These are phyloP conservation scores for Geum urbanum DNA, from an alignment of 306 rosid species.

Conservation along the genomic window DNA sequence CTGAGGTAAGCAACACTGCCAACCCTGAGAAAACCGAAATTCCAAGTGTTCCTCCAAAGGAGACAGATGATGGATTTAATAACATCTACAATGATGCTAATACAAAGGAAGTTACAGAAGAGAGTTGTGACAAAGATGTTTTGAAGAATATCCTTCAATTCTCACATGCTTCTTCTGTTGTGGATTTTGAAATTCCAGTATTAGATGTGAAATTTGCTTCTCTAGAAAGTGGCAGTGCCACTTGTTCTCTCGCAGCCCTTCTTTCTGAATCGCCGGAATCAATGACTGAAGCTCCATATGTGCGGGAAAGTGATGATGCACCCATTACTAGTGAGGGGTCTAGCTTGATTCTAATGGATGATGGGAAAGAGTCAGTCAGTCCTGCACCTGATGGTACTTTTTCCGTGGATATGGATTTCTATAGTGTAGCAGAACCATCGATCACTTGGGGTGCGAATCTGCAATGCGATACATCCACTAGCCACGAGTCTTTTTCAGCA, in stretches of 20 bases:
- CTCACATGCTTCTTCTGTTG: constrained; percentile 41
- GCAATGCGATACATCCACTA: constrained; percentile 33
- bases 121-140: constrained; percentile 33
- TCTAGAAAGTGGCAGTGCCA: constrained; percentile 20
- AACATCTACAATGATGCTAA: constrained; percentile 18
- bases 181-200: constrained; percentile 60
- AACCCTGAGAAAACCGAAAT: constrained; percentile 19
- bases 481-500: constrained; percentile 33
- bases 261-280: constrained; percentile 34
- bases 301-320: constrained; percentile 30
- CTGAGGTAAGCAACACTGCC: constrained; percentile 16
- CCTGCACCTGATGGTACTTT: constrained; percentile 23
- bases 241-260: constrained; percentile 51
- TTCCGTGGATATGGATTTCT: constrained; percentile 40
- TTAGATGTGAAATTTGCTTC: constrained; percentile 70
- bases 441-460: constrained; percentile 29
- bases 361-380: constrained; percentile 29
- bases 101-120: constrained; percentile 11
- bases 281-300: constrained; percentile 23
- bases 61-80: constrained; percentile 20
- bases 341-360: constrained; percentile 53
- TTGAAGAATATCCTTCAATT: constrained; percentile 58
- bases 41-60: constrained; percentile 23
- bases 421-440: constrained; percentile 31
- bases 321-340: constrained; percentile 23